These are phyloP conservation scores for Lasiosphaeria ovina DNA, from an alignment of 495 filamentous ascomycete species.

Conservation along the genomic window DNA sequence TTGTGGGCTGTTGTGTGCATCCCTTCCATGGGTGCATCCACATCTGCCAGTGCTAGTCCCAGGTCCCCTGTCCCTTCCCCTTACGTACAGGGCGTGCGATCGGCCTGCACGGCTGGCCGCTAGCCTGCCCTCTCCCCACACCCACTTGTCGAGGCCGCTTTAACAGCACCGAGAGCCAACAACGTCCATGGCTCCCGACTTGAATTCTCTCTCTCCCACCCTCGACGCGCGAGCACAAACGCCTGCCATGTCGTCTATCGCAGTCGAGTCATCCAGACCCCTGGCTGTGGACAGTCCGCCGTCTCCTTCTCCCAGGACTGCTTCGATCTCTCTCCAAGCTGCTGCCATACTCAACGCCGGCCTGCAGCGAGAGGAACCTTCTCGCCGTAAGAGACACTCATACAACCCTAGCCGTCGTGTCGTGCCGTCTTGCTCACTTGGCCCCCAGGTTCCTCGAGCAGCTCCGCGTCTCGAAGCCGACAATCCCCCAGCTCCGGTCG, in stretches of 20 bases:
- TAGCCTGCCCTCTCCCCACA: neutral
- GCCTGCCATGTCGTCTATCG: constrained; percentile 39
- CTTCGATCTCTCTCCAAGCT: constrained; percentile 63
- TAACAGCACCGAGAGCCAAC: neutral
- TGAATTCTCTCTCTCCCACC: constrained; percentile 68
- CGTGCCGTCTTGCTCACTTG: neutral
- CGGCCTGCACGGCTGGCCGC: neutral
- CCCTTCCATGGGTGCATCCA: no score
- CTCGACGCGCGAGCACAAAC: constrained; percentile 22
- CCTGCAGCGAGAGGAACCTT: constrained; percentile 59
- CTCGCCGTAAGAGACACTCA: constrained; percentile 43
- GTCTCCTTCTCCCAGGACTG: constrained; percentile 56
- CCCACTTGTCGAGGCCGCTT: neutral
- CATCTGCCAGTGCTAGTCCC: no score
- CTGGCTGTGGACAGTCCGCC: constrained; percentile 37
- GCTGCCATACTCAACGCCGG: constrained; percentile 69
- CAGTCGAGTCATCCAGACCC: constrained; percentile 40
- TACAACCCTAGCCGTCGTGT: neutral
- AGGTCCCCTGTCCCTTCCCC: no score
- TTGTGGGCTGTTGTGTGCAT: constrained; percentile 8
- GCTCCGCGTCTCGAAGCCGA: constrained; percentile 52
- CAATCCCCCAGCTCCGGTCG: constrained; percentile 57
- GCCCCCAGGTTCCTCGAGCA: constrained; percentile 50
- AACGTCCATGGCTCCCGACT: constrained; percentile 52
- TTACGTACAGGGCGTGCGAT: no score